Percentiles rank a stretch among this genome's conserved stretches.
These are phyloP conservation scores for Cladophialophora psammophila DNA, from an alignment of 2,329 filamentous ascomycete species.

Conservation along the genomic window DNA sequence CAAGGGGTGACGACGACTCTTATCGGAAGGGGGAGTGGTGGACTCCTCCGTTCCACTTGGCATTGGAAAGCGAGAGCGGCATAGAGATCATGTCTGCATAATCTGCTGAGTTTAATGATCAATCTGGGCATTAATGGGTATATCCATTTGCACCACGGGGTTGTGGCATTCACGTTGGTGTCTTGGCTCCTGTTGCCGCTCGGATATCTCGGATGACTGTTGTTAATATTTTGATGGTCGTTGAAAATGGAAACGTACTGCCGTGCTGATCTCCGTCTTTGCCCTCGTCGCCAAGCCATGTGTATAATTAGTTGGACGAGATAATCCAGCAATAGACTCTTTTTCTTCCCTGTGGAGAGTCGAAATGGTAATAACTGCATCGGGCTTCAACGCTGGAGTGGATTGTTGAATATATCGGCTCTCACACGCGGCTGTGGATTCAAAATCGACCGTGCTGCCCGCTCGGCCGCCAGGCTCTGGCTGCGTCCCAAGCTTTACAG, in stretches of 20 bases:
- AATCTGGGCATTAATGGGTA: neutral
- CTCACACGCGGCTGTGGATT: no score
- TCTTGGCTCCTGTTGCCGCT: slow-evolving; percentile 18
- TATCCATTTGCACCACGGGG: slow-evolving; percentile 1
- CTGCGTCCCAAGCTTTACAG: no score
- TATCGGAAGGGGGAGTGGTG: slow-evolving; percentile 26
- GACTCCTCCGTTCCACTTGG: slow-evolving; percentile 27
- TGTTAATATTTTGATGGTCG: neutral
- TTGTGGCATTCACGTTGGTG: slow-evolving; percentile 3
- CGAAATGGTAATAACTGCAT: neutral
- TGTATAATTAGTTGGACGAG: neutral
- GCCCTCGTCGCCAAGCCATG: neutral
- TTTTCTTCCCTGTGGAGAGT: neutral
- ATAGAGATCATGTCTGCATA: neutral
- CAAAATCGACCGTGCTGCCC: no score
- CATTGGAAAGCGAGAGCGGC: slow-evolving; percentile 1
- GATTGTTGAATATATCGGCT: neutral
- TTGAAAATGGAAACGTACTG: neutral
- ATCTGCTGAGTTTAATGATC: slow-evolving; percentile 4
- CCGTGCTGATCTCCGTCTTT: slow-evolving; percentile 11
- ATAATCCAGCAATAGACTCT: neutral
- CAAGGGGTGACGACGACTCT: slow-evolving; percentile 31
- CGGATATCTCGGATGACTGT: slow-evolving; percentile 25
- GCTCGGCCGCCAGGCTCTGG: no score
- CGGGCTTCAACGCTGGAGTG: neutral